Conservation (phyloP, 805 yeast genomes). For the Candida takata region DNA sequence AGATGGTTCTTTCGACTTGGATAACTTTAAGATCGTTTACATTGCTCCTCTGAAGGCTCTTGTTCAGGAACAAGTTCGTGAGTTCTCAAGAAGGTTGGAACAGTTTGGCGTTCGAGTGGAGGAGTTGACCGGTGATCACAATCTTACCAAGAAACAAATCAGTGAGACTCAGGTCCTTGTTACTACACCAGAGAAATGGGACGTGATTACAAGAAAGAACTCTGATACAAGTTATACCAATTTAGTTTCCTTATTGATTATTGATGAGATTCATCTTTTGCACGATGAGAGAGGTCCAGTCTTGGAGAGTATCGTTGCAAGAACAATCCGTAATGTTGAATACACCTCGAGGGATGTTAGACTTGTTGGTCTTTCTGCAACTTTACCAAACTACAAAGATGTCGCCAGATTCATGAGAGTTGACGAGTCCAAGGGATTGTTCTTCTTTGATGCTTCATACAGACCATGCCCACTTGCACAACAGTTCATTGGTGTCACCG, state of each 20-base stretch:
- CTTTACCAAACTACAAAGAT: slow-evolving; percentile 82
- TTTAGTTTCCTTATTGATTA: slow-evolving; percentile 62
- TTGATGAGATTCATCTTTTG: slow-evolving; percentile 88
- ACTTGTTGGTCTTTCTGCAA: slow-evolving; percentile 84
- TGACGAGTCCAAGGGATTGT: slow-evolving; percentile 50
- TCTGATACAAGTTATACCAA: slow-evolving; percentile 58
- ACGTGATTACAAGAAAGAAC: slow-evolving; percentile 81
- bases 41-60: slow-evolving; percentile 92
- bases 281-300: slow-evolving; percentile 97
- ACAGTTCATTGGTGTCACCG: slow-evolving; percentile 82
- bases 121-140: slow-evolving; percentile 88
- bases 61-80: slow-evolving; percentile 91
- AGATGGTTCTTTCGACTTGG: slow-evolving; percentile 44
- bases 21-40: slow-evolving; percentile 70
- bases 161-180: slow-evolving; percentile 74
- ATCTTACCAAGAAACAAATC: slow-evolving; percentile 68
- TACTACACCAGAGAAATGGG: slow-evolving; percentile 98
- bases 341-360: slow-evolving; percentile 47
- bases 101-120: slow-evolving; percentile 65
- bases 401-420: slow-evolving; percentile 80
- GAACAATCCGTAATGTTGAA: slow-evolving; percentile 48
- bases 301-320: slow-evolving; percentile 76
- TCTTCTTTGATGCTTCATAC: slow-evolving; percentile 74
- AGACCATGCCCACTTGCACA: slow-evolving; percentile 93
- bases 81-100: slow-evolving; percentile 62